These are phyloP conservation scores for Rhynchosporium secalis DNA, from an alignment of 2,329 filamentous ascomycete genomes.

Conservation along the genomic window DNA sequence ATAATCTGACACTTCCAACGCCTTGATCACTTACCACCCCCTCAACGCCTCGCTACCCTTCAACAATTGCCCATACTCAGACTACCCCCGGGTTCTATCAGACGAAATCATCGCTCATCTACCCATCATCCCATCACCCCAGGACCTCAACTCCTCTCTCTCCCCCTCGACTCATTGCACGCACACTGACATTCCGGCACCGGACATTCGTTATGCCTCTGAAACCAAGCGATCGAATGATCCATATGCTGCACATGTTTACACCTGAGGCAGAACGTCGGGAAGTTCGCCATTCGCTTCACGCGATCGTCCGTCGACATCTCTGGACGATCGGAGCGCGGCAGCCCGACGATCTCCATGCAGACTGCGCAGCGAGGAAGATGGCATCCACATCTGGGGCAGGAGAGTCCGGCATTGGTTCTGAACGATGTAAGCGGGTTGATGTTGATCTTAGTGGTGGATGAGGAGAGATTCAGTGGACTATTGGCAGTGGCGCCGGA, in stretches of 20 bases:
- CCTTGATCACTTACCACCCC: too few species aligned
- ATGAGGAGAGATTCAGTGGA: slow-evolving; percentile 27
- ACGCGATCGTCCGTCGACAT: slow-evolving; percentile 48
- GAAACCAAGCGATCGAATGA: slow-evolving; percentile 67
- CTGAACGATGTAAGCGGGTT: slow-evolving; percentile 60
- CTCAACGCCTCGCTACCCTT: too few species aligned
- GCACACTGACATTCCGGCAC: slow-evolving; percentile 68
- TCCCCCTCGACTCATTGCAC: slow-evolving; percentile 43
- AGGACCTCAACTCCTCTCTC: slow-evolving; percentile 5
- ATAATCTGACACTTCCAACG: too few species aligned
- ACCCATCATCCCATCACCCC: too few species aligned
- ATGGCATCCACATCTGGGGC: slow-evolving; percentile 65
- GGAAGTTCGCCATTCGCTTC: slow-evolving; percentile 56
- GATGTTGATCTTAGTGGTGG: slow-evolving; percentile 35
- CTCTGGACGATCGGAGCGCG: slow-evolving; percentile 59
- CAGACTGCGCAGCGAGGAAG: slow-evolving; percentile 68
- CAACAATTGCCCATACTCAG: too few species aligned
- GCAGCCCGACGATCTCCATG: slow-evolving; percentile 64
- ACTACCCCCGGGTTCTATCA: too few species aligned
- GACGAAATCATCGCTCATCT: too few species aligned
- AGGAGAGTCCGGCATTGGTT: slow-evolving; percentile 62
- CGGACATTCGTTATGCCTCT: slow-evolving; percentile 63
- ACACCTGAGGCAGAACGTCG: slow-evolving; percentile 68
- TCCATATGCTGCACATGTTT: slow-evolving; percentile 69
- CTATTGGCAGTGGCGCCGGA: slow-evolving; percentile 20